These are phyloP conservation scores for Metschnikowia shivogae DNA, from an alignment of 805 yeast species.

Conservation along the genomic window DNA sequence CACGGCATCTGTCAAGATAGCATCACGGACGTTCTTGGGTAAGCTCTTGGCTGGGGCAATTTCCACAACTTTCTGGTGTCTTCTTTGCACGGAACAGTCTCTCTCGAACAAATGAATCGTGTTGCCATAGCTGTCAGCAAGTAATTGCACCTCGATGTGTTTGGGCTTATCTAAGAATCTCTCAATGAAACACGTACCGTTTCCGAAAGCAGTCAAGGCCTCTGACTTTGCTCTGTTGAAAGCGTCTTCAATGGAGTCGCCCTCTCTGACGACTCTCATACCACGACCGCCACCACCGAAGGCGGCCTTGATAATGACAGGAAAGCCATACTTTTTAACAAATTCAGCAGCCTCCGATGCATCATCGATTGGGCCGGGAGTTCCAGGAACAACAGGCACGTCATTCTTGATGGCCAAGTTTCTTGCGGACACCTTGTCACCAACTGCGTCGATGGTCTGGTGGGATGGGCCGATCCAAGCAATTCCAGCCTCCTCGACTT, in stretches of 20 bases:
- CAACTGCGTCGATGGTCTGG: constrained; percentile 85
- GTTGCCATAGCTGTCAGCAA: constrained; percentile 92
- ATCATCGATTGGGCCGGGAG: constrained; percentile 90
- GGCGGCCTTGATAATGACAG: constrained; percentile 97
- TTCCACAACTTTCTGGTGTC: constrained; percentile 98
- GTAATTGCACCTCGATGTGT: constrained; percentile 94
- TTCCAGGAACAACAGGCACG: constrained; percentile 96
- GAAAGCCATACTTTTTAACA: constrained; percentile 83
- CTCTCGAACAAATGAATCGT: constrained; percentile 95
- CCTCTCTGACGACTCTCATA: constrained; percentile 98
- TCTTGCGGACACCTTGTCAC: constrained; percentile 96
- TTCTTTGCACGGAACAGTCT: constrained; percentile 99
- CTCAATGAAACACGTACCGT: constrained; percentile 97
- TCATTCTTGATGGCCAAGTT: constrained; percentile 71
- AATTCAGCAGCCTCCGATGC: constrained; percentile 75
- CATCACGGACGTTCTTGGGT: constrained; percentile 79
- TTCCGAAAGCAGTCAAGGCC: constrained; percentile 94
- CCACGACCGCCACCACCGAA: constrained; percentile 99
- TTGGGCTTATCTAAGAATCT: constrained; percentile 92
- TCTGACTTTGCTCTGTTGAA: constrained; percentile 91
- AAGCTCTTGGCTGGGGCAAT: constrained; percentile 95
- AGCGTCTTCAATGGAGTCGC: constrained; percentile 89
- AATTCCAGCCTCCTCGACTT: constrained; percentile 85
- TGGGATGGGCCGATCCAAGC: constrained; percentile 95
- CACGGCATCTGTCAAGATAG: constrained; percentile 92